phyloP scores from a whole-genome alignment of 768 basidiomycete species.

The Exidia glandulosa region DNA sequence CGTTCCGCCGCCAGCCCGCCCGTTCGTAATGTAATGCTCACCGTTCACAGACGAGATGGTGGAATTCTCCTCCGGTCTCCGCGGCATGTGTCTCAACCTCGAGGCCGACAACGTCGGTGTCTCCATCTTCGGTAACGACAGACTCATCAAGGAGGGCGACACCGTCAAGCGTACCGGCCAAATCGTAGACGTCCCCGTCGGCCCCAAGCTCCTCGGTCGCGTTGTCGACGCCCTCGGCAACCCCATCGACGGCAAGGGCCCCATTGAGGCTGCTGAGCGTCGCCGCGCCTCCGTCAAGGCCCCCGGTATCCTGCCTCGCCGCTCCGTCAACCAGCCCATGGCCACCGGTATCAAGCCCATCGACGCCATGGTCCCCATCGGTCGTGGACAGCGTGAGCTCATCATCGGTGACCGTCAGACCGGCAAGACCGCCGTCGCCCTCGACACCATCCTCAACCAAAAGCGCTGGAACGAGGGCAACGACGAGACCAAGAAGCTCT shows the following conservation, averaged over 20 bases:
- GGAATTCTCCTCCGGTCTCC: slow-evolving; percentile 99
- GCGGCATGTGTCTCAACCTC: slow-evolving; percentile 99
- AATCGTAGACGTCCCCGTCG: slow-evolving; percentile 99
- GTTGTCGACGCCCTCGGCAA: slow-evolving; percentile 99
- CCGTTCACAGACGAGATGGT: slow-evolving; percentile 90
- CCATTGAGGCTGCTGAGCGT: slow-evolving; percentile 86
- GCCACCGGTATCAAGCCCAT: slow-evolving; percentile 99
- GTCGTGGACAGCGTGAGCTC: slow-evolving; percentile 99
- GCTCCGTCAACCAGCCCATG: slow-evolving; percentile 99
- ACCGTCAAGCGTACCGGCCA: slow-evolving; percentile 99
- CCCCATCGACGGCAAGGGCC: slow-evolving; percentile 99
- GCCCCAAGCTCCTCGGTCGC: slow-evolving; percentile 92
- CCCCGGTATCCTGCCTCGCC: slow-evolving; percentile 97
- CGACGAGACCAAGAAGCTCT: slow-evolving; percentile 95
- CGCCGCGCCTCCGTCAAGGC: slow-evolving; percentile 98
- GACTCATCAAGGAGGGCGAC: slow-evolving; percentile 99
- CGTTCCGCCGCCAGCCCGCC: slow-evolving; percentile 1
- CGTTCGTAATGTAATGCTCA: background rate
- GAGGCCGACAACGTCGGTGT: slow-evolving; percentile 99
- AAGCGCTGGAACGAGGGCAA: slow-evolving; percentile 98
- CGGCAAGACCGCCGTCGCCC: slow-evolving; percentile 97
- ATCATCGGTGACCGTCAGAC: slow-evolving; percentile 99
- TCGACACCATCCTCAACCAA: slow-evolving; percentile 99
- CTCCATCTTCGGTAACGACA: slow-evolving; percentile 97
- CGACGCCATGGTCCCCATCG: slow-evolving; percentile 99